These are phyloP conservation scores for Allium fistulosum DNA, from an alignment of 106 monocot species.

Conservation along the genomic window DNA sequence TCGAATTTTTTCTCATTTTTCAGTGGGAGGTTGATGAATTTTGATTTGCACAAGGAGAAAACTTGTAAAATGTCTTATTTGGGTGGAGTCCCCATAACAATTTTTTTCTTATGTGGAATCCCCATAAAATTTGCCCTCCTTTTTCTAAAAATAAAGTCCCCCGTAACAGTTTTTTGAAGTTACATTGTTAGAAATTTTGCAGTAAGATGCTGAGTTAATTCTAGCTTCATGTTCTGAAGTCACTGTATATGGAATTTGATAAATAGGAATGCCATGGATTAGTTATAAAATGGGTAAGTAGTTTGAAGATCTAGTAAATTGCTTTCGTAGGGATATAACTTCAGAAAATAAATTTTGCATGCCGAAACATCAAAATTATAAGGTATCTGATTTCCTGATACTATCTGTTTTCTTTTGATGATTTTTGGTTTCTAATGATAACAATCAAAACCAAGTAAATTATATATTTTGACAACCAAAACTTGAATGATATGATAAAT, in stretches of 20 bases:
- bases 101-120: too few species aligned
- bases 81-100: too few species aligned
- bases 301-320: constrained; percentile 22
- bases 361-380: constrained; percentile 17
- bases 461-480: not conserved
- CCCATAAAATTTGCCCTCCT: too few species aligned
- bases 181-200: not conserved
- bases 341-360: constrained; percentile 14
- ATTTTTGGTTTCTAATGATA: constrained; percentile 7
- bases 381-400: constrained; percentile 19
- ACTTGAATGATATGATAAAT: not conserved
- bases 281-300: constrained; percentile 12
- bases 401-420: constrained; percentile 19
- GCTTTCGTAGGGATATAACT: constrained; percentile 18
- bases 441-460: not conserved
- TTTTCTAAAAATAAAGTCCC: too few species aligned
- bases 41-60: too few species aligned
- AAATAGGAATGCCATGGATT: constrained; percentile 14
- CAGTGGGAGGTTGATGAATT: too few species aligned
- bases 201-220: constrained; percentile 8
- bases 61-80: too few species aligned
- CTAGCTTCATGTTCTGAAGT: constrained; percentile 11
- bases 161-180: not conserved
- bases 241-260: constrained; percentile 10
- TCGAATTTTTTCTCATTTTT: too few species aligned